Evolutionary conservation across 225 moss, liverwort and hornwort species (phyloP), one percentile per base, ranked within the genome.

Genomic region (Physcomitrellopsis africana): DNA sequence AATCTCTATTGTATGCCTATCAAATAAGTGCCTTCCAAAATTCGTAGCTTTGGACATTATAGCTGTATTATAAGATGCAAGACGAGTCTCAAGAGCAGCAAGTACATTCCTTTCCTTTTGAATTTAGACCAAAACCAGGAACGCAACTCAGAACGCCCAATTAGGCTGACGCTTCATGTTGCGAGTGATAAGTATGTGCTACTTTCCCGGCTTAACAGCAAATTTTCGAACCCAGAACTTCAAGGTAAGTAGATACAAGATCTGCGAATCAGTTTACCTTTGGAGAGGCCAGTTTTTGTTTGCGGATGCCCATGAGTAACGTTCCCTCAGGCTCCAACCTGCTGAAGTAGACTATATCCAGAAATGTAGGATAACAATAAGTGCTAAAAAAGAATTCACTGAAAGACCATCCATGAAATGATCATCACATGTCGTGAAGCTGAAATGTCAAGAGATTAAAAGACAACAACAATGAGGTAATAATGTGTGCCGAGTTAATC

Each of bases 271-370:
- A 72, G 47, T 37, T 37, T 37, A 96, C 96, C 93, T 96, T 90
- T 70, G 79, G 67, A 59, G 86, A 75, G 54, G 79, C 53, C 56
- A 81, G 64, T 53, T 85, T 83, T 41, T 91, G 96, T 82, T 94
- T 87, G 70, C 92, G 89, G 76, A 81, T 88, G 32, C 96, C 86
- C 78, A 96, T 89, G 63, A 91, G 85, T 65, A 96, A 76, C 80
- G 87, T 94, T 69, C 91, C 89, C 57, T 92, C 92, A 69, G 92
- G 92, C 79, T 94, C 94, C 73, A 94, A 86, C 81, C 96, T 86
- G 81, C 96, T 86, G 72, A 96, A 96, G 47, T 90, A 92, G 65
- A 96, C 94, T 96, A 89, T 78, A 82, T 61, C 73, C 73, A 81
- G 72, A 72, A 70, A 74, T 66, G 52, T 63, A 75, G 18, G 45